Evolutionary conservation across 2,329 filamentous ascomycete genomes (phyloP), one percentile per base, ranked within the genome.

Genomic region (Beauveria pseudobassiana): DNA sequence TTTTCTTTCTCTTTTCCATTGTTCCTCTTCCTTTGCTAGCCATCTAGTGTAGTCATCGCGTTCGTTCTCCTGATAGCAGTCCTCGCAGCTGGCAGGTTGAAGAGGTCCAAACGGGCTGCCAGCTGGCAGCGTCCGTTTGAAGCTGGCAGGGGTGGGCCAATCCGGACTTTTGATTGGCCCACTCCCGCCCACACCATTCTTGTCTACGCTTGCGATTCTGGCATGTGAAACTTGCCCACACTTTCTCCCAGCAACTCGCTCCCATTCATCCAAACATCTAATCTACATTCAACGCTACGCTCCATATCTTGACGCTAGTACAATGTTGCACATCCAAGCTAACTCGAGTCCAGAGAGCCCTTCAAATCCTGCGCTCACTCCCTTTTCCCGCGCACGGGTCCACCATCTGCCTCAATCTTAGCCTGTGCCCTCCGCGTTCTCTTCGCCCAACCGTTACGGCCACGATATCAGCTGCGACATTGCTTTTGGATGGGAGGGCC

Each of bases 131-230:
- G 22, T 28, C 57, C 45, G 45, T 40, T 26, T 30, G 49, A 50
- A 61, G 50, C 58, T 55, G 50, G 55, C 42, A 38, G 18, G 20
- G 53, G 57, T 60, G 57, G 57, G 57, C 57, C 49, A 53, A 60
- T 53, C 40, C 49, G 14, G 18, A 3, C 24, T 14, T 9, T 26
- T 50, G 16, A 60, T 60, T 60, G 57, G 57, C n/a, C 40, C 26
- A 22, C 34, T 10, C 16, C 46, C 56, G 30, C 30, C 45, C 56
- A 59, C 56, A 59, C 56, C 56, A 59, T 59, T 59, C 34, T 59
- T 26, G 56, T 34, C 18, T 14, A 43, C n/a, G 46, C 56, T 59
- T 59, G 56, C 56, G 46, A 42, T 30, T 60, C 40, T 60, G 46
- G 46, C 56, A 59, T 59, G 56, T 59, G 56, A 59, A 59, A 58